Evolutionary conservation across 441 rosid genomes (phyloP), one percentile per base, ranked within the genome.

Genomic region (Erysimum cheiri): DNA sequence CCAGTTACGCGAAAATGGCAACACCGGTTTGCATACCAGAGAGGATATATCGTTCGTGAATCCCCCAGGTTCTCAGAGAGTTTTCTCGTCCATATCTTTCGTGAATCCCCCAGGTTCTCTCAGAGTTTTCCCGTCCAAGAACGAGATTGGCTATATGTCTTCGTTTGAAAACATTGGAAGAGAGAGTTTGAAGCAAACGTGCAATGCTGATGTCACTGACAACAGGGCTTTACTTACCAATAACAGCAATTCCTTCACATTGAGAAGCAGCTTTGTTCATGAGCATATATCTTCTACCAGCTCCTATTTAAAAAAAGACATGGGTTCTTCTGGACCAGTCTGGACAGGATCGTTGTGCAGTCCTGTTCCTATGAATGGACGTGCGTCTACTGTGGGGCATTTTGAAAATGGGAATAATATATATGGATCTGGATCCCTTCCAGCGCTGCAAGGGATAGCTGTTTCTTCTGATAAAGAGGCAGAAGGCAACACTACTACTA

Each of bases 251-350:
- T 64, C 88, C 78, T 57, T 79, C 70, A 19, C 80, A 9, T 60
- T 75, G 41, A 74, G 78, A 72, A 81, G 76, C 49, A 67, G 71
- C 71, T 77, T 84, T 49, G 78, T 78, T 82, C 87, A 84, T 41
- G 83, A 81, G 22, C 67, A 47, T 70, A 72, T 73, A 74, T 71
- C 84, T 76, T 71, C 78, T 65, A 72, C 80, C 59, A 74, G 78
- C 70, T 82, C 76, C 54, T 73, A 74, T n/a, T 65, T 71, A 66
- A 47, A 67, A 36, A 22, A 64, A 70, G 32, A 70, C 75, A 53
- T 64, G 74, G 74, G 66, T 72, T 66, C 67, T 69, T 77, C 82
- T 58, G 55, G 64, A 63, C 81, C 84, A 61, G 76, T 79, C 53
- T 78, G 77, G 88, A 64, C 75, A 57, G 83, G 83, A 67, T 76